phyloP scores from a whole-genome alignment of 225 moss, liverwort and hornwort genomes.

The Pseudisothecium myosuroides region DNA sequence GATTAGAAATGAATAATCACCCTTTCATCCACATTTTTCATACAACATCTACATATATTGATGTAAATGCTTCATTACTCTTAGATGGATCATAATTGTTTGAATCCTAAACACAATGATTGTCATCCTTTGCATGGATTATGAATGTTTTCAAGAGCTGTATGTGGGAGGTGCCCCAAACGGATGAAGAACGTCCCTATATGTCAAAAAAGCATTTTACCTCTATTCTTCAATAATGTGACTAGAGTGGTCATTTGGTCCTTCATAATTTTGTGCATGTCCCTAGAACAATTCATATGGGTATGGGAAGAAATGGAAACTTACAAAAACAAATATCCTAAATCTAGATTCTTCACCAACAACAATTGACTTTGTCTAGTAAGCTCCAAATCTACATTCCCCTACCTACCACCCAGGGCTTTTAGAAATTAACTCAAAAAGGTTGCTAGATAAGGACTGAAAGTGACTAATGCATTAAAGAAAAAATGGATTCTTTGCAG shows the following conservation, averaged over 20 bases:
- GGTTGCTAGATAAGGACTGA: rapidly evolving
- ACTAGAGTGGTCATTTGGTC: neutral
- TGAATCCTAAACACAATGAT: neutral
- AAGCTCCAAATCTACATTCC: rapidly evolving
- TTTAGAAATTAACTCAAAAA: rapidly evolving
- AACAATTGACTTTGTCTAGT: neutral
- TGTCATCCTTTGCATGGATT: neutral
- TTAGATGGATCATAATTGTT: neutral
- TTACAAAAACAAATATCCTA: neutral
- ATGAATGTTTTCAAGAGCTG: neutral
- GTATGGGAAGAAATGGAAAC: neutral
- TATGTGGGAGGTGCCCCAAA: no score
- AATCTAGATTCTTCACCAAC: rapidly evolving
- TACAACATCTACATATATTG: neutral
- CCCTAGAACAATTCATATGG: neutral
- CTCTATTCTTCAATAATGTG: neutral
- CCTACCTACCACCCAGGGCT: rapidly evolving
- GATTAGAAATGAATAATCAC: neutral
- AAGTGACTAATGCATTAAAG: neutral
- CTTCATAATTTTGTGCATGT: neutral
- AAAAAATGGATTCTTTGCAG: no score
- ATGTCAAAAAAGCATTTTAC: neutral
- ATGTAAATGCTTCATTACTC: neutral
- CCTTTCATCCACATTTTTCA: neutral
- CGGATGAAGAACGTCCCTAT: neutral